Evolutionary conservation across 768 basidiomycete species (phyloP), one percentile per base, ranked within the genome.

Genomic region (Auricularia sp.): DNA sequence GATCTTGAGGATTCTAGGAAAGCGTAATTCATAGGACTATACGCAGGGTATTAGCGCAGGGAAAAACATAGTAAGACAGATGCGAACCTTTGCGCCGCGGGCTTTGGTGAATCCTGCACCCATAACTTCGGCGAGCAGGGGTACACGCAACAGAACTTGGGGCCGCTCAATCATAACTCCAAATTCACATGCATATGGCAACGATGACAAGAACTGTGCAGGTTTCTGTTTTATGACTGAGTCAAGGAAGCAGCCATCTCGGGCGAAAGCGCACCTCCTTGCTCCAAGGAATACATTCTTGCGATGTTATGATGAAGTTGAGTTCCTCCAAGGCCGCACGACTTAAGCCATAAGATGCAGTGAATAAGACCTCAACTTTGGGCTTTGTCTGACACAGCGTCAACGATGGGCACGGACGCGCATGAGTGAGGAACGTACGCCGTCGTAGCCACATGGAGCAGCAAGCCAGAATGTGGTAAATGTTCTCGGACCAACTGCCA

Each of bases 381-480:
- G 53, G 29, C 21, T 64, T 10, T 36, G 23, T 4, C 36, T 33
- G 59, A 3, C 7, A 42, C 29, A 29, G 43, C 34, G 29, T 18
- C 43, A 7, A 29, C 29, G 39, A 42, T 42, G 12, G 8, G 39
- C 39, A 42, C 11, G 36, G 21, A 60, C 7, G 36, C 34, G 66
- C 8, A 21, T 56, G 36, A 62, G 34, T 36, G 18, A 71, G 80
- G 64, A 68, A 83, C 83, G 65, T 80, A 66, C n/a, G 65, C 65
- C 56, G 66, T 74, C 12, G 79, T 69, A 53, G 77, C 77, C 2
- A 76, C 75, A 21, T 16, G 88, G 67, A 0, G 80, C 84, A 2
- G 89, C 94, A 36, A 94, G 76, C 72, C 88, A 90, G 72, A 95
- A 93, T 0, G 86, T 92, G 1, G 90, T 95, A 61, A 84, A 83